Evolutionary conservation across 352 stramenopile species (phyloP).

Genomic region (Phytophthora tentaculata): DNA sequence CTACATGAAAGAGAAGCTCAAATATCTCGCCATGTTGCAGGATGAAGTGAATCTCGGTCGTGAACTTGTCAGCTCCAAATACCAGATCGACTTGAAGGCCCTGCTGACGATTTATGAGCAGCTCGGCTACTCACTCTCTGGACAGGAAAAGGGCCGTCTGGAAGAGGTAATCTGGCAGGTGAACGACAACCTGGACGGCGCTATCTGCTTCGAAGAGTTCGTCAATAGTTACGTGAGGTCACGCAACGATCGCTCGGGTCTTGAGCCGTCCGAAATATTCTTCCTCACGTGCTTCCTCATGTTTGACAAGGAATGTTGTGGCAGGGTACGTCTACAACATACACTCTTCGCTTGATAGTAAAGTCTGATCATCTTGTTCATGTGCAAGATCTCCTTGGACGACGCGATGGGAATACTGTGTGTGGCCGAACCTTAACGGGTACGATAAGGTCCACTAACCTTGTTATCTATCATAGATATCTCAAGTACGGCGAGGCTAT

Average conservation of each 20-base stretch:
- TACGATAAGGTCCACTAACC: neutral
- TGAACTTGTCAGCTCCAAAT: slow-evolving; percentile 58
- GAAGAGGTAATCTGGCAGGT: slow-evolving; percentile 85
- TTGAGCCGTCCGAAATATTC: slow-evolving; percentile 80
- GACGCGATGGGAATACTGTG: slow-evolving; percentile 84
- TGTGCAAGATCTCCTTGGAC: slow-evolving; percentile 66
- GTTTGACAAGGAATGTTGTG: slow-evolving; percentile 77
- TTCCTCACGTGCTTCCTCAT: slow-evolving; percentile 88
- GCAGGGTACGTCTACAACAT: slow-evolving; percentile 47
- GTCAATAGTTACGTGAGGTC: slow-evolving; percentile 74
- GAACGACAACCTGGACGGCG: slow-evolving; percentile 78
- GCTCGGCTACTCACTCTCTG: slow-evolving; percentile 44
- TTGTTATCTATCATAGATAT: slow-evolving; percentile 38
- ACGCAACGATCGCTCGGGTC: slow-evolving; percentile 61
- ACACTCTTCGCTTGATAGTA: neutral
- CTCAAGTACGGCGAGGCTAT: slow-evolving; percentile 82
- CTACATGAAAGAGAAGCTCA: slow-evolving; percentile 48
- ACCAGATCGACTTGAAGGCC: slow-evolving; percentile 57
- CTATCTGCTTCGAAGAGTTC: slow-evolving; percentile 80
- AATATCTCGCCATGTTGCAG: slow-evolving; percentile 57
- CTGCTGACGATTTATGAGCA: slow-evolving; percentile 65
- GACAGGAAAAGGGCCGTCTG: slow-evolving; percentile 49
- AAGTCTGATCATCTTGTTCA: slow-evolving; percentile 1
- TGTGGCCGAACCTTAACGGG: slow-evolving; percentile 10
- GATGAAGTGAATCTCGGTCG: slow-evolving; percentile 64